Percentiles rank a stretch among this genome's conserved stretches.
Conservation (phyloP, 2,329 filamentous ascomycete genomes). For the Nemania sp. region DNA sequence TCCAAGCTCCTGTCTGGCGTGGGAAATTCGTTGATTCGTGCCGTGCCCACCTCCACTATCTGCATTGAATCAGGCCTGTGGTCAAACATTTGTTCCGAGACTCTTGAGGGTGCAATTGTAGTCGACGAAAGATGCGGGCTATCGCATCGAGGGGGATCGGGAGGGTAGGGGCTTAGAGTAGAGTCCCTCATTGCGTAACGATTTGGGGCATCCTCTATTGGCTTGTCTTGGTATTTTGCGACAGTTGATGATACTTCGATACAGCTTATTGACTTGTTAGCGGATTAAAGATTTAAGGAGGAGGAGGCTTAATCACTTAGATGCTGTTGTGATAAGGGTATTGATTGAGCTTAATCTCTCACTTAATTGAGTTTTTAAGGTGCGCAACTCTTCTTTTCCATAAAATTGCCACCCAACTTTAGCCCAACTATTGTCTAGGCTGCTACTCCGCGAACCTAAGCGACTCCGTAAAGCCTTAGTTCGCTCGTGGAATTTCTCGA, state of each 20-base stretch:
- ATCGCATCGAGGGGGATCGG: neutral
- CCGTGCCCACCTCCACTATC: neutral
- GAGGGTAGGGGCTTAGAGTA: neutral
- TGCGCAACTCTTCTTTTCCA: slow-evolving; percentile 36
- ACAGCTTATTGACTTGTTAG: neutral
- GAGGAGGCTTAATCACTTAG: neutral
- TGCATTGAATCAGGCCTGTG: neutral
- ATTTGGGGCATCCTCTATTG: neutral
- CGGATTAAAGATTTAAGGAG: neutral
- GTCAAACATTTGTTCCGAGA: neutral
- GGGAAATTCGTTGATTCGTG: neutral
- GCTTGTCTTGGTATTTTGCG: neutral
- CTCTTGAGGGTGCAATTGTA: neutral
- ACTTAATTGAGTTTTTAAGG: slow-evolving; percentile 47
- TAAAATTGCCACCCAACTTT: slow-evolving; percentile 18
- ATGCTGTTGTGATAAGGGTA: slow-evolving; percentile 7
- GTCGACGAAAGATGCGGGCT: neutral
- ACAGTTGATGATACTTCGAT: neutral
- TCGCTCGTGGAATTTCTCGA: slow-evolving; percentile 31
- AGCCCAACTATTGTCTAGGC: slow-evolving; percentile 11
- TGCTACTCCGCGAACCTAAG: neutral
- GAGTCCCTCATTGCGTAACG: neutral
- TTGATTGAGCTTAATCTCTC: slow-evolving; percentile 9
- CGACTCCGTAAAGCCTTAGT: slow-evolving; percentile 28
- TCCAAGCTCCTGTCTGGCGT: neutral